Base-by-base conservation (phyloP, 805 yeast genomes). In the Ogataea philodendri region DNA sequence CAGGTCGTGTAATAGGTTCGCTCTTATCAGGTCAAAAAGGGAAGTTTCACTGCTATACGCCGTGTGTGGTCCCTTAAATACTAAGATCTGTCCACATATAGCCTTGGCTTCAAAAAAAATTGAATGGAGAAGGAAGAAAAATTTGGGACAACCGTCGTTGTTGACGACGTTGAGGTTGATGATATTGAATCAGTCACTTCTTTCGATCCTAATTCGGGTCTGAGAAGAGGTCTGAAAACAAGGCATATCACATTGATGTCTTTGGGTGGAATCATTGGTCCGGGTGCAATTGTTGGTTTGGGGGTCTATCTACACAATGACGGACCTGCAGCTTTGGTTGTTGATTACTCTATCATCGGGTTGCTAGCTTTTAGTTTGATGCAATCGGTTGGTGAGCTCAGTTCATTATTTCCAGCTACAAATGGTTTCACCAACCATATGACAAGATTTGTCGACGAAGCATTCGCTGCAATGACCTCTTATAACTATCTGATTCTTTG, bases 231-330 rank as follows among this genome's bases (percentile, higher is more conserved):
- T 15, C 59, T 74, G 15, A 72, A 72, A 43, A 70, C 72, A 45
- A 56, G 77, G 39, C 76, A 71, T 49, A 62, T 73, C 24, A 67
- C 77, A 9, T 50, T 74, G 36, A 65, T 74, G 34, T 76, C 77
- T 21, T 46, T 74, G 7, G 77, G 76, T 13, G 76, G 79, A 28
- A 67, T 74, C 31, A 71, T 74, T 34, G 80, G 80, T 1, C 79
- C 79, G 1, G 80, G 79, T 37, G 63, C 67, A 9, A 54, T 73
- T 36, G 66, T 73, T 14, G 76, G 78, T 5, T 15, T 74, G 4
- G 73, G 76, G 7, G 51, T 60, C 10, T 69, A 73, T 26, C 55
- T 74, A 17, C 44, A 55, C 8, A 55, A 63, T 30, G 72, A 72
- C 20, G 74, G 74, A 5, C 78, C 79, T 0, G 76, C 66, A 13